Percentiles rank a stretch among this genome's conserved stretches.
phyloP scores from a whole-genome alignment of 805 yeast genomes.

The Osmozyma mogii region DNA sequence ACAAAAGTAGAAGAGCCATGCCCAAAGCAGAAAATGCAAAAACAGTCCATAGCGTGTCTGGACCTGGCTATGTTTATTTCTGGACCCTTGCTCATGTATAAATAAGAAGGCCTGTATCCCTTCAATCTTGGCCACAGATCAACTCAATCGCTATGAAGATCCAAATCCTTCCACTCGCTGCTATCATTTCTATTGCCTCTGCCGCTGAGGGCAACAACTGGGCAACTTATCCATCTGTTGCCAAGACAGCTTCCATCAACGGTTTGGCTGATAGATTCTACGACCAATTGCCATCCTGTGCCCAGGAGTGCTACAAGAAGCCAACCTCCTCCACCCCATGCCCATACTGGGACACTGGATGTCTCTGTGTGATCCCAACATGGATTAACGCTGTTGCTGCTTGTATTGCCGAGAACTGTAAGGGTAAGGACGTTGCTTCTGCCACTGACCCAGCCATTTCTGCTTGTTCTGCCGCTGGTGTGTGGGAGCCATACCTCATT shows the following conservation, averaged over 20 bases:
- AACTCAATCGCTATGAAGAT: slow-evolving; percentile 11
- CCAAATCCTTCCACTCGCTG: slow-evolving; percentile 7
- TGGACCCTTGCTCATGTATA: no score
- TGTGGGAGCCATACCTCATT: slow-evolving; percentile 27
- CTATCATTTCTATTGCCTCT: slow-evolving; percentile 13
- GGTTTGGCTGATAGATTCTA: slow-evolving; percentile 35
- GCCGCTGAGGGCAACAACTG: slow-evolving; percentile 15
- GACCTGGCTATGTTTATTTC: no score
- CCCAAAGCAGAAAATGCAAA: no score
- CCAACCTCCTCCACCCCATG: slow-evolving; percentile 32
- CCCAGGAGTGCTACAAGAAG: slow-evolving; percentile 24
- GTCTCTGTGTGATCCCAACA: slow-evolving; percentile 35
- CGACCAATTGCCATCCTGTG: slow-evolving; percentile 28
- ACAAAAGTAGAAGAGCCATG: no score
- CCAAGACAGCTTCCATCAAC: slow-evolving; percentile 33
- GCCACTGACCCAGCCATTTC: slow-evolving; percentile 26
- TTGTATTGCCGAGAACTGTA: slow-evolving; percentile 21
- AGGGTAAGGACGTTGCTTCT: slow-evolving; percentile 21
- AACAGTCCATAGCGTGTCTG: no score
- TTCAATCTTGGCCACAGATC: no score
- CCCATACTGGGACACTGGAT: slow-evolving; percentile 41
- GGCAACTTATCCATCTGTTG: slow-evolving; percentile 27
- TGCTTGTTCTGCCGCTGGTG: slow-evolving; percentile 28
- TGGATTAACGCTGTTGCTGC: slow-evolving; percentile 27
- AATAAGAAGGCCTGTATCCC: no score